Evolutionary conservation across 192 early-diverging fungal species (phyloP).

Genomic region (Diversispora eburnea): DNA sequence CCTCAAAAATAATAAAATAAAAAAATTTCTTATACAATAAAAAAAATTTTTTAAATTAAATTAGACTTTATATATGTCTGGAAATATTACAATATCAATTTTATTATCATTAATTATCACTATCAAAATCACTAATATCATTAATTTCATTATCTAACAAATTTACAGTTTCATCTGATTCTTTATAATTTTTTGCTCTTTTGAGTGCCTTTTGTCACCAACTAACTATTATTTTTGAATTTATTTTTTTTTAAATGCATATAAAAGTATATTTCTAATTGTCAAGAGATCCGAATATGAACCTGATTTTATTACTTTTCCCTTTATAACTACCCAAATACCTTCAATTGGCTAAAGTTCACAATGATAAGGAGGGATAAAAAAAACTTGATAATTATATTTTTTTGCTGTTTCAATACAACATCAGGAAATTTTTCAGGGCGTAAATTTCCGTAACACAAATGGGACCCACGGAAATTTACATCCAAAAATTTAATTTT

Average conservation of each 20-base stretch:
- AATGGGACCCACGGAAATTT: too few species aligned
- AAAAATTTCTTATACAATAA: too few species aligned
- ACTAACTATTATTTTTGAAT: conserved; percentile 11
- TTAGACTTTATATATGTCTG: too few species aligned
- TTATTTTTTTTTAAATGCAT: conserved; percentile 21
- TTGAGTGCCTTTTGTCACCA: conserved; percentile 10
- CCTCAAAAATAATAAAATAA: too few species aligned
- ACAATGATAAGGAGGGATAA: background rate
- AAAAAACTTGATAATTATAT: conserved; percentile 4
- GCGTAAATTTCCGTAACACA: too few species aligned
- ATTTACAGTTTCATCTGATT: background rate
- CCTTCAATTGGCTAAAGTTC: conserved; percentile 9
- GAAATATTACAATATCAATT: conserved; percentile 5
- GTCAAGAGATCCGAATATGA: background rate
- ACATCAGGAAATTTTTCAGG: too few species aligned
- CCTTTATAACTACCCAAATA: conserved; percentile 14
- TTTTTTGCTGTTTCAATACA: too few species aligned
- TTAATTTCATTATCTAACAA: background rate
- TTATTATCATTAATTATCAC: background rate
- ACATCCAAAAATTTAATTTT: too few species aligned
- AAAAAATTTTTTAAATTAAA: too few species aligned
- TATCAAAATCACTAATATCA: background rate
- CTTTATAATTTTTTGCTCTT: background rate
- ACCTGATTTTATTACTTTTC: background rate
- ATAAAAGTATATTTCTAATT: conserved; percentile 10